phyloP scores from a whole-genome alignment of 441 rosid genomes.

The Eruca vesicaria region DNA sequence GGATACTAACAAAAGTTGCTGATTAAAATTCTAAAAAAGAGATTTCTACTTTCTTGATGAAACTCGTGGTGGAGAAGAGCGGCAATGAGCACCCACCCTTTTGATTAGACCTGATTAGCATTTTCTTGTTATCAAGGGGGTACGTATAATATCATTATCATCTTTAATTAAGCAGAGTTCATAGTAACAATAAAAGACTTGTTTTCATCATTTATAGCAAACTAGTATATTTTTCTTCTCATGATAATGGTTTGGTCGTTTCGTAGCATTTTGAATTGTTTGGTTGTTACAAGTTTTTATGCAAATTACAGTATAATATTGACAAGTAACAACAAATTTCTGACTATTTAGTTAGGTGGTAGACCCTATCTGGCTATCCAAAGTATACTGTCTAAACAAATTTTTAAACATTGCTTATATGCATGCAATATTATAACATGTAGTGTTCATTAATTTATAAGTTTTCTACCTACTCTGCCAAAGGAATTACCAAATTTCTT shows the following conservation, averaged over 20 bases:
- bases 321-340: not conserved
- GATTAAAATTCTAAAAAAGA: not conserved
- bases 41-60: conserved; percentile 6
- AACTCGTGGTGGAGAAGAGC: conserved; percentile 23
- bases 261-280: too few species aligned
- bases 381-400: not conserved
- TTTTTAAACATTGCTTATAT: not conserved
- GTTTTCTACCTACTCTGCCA: not conserved
- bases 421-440: not conserved
- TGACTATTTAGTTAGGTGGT: not conserved
- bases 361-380: not conserved
- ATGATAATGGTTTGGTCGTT: too few species aligned
- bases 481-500: not conserved
- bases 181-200: not conserved
- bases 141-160: conserved; percentile 23
- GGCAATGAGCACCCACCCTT: conserved; percentile 20
- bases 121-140: conserved; percentile 21
- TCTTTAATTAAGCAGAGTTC: conserved; percentile 5
- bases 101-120: conserved; percentile 33
- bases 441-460: not conserved
- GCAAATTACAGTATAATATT: not conserved
- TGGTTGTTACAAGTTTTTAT: too few species aligned
- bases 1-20: conserved; percentile 27
- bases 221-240: too few species aligned
- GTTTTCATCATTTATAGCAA: not conserved